phyloP scores from a whole-genome alignment of 2,329 filamentous ascomycete species.

The Cryphonectria naterciae region DNA sequence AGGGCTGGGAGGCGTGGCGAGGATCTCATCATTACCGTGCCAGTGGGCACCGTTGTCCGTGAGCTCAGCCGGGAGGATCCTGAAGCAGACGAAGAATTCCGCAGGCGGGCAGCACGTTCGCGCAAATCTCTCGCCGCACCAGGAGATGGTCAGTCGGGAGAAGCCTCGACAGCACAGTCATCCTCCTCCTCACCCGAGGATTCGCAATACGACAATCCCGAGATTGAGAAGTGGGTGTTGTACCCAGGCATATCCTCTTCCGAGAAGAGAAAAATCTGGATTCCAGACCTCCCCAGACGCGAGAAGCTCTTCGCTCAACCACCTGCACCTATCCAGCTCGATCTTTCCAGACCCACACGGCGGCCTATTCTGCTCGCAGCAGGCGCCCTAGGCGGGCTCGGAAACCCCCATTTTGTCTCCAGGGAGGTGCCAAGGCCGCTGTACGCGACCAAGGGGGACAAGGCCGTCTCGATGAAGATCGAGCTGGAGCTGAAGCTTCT shows the following conservation, averaged over 20 bases:
- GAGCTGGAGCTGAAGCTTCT: slow-evolving; percentile 93
- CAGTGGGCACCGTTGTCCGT: slow-evolving; percentile 86
- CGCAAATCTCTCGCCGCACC: slow-evolving; percentile 30
- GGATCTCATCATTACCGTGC: slow-evolving; percentile 86
- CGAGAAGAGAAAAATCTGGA: slow-evolving; percentile 61
- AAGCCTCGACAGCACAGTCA: slow-evolving; percentile 39
- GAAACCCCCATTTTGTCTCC: slow-evolving; percentile 90
- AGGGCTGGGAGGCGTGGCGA: slow-evolving; percentile 79
- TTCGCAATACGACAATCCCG: slow-evolving; percentile 48
- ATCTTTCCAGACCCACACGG: slow-evolving; percentile 77
- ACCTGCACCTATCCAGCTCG: slow-evolving; percentile 70
- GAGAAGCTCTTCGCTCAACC: slow-evolving; percentile 68
- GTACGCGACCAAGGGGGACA: slow-evolving; percentile 86
- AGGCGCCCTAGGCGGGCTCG: slow-evolving; percentile 85
- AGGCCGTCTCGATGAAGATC: slow-evolving; percentile 75
- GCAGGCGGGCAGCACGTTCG: slow-evolving; percentile 39
- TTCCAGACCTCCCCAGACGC: slow-evolving; percentile 57
- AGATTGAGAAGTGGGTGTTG: slow-evolving; percentile 78
- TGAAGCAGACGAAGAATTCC: slow-evolving; percentile 63
- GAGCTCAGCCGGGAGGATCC: slow-evolving; percentile 83
- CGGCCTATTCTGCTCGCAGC: slow-evolving; percentile 83
- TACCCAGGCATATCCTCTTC: slow-evolving; percentile 77
- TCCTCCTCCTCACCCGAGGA: slow-evolving; percentile 42
- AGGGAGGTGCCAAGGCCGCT: slow-evolving; percentile 76
- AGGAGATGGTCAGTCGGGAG: slow-evolving; percentile 30